phyloP scores from a whole-genome alignment of 768 basidiomycete genomes.

The Obba rivulosa region DNA sequence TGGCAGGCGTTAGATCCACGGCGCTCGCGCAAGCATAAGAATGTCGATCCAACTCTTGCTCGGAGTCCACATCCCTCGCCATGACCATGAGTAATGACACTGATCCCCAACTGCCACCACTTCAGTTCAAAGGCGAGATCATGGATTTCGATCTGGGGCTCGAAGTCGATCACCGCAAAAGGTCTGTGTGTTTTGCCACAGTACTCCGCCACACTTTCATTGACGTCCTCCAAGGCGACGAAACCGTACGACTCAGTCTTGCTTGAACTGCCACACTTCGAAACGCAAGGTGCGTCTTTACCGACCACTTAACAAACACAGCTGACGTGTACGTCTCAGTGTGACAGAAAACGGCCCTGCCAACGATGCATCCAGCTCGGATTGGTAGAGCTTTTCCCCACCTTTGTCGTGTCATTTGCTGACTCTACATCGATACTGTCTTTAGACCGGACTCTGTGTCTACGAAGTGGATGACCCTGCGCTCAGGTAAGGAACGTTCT shows the following conservation, averaged over 20 bases:
- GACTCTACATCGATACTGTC: not conserved
- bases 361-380: conserved; percentile 87
- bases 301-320: not conserved
- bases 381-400: conserved; percentile 41
- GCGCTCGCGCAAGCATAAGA: conserved; percentile 16
- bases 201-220: conserved; percentile 35
- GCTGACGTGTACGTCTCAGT: conserved; percentile 38
- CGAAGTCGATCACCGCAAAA: conserved; percentile 27
- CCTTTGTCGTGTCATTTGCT: not conserved
- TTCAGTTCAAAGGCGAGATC: conserved; percentile 70
- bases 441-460: conserved; percentile 86
- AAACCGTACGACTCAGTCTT: conserved; percentile 88
- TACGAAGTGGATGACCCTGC: conserved; percentile 93
- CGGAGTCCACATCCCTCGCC: conserved; percentile 11
- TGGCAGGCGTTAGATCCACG: conserved; percentile 10
- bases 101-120: conserved; percentile 19
- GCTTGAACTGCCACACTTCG: conserved; percentile 87
- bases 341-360: conserved; percentile 89
- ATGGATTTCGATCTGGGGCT: conserved; percentile 60
- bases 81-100: conserved; percentile 15
- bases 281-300: conserved; percentile 71
- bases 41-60: conserved; percentile 11
- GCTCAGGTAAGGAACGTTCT: conserved; percentile 44
- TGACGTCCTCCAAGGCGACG: conserved; percentile 75
- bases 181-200: conserved; percentile 13